Conservation (phyloP, 2,329 filamentous ascomycete species). For the Aspergillus carbonarius region DNA sequence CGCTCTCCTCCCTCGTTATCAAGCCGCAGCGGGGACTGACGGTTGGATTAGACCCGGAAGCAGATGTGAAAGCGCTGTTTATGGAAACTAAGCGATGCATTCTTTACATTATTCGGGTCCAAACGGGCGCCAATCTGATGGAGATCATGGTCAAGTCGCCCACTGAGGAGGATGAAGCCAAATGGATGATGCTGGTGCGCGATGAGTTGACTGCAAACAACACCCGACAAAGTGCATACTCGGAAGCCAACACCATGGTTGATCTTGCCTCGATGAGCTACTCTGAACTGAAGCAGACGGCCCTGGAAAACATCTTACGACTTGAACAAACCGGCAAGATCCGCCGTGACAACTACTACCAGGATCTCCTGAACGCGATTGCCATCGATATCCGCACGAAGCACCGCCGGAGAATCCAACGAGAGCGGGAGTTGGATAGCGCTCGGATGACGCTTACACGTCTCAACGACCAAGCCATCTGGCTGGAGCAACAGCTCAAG, state of each 20-base stretch:
- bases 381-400: constrained; percentile 96
- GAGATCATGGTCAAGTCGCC: constrained; percentile 94
- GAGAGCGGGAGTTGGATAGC: constrained; percentile 81
- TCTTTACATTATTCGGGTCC: constrained; percentile 95
- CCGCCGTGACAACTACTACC: constrained; percentile 83
- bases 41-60: constrained; percentile 70
- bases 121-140: constrained; percentile 86
- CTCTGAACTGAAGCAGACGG: constrained; percentile 86
- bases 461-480: constrained; percentile 68
- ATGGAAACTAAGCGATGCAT: constrained; percentile 98
- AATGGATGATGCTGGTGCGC: constrained; percentile 76
- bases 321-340: constrained; percentile 87
- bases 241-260: constrained; percentile 76
- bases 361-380: constrained; percentile 96
- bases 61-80: constrained; percentile 85
- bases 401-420: constrained; percentile 86
- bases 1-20: background rate
- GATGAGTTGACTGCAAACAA: constrained; percentile 74
- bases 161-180: constrained; percentile 78
- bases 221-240: constrained; percentile 78
- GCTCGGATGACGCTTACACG: constrained; percentile 49
- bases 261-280: constrained; percentile 90
- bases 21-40: constrained; percentile 17
- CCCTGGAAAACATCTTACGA: constrained; percentile 88
- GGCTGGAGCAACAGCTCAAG: constrained; percentile 92